Base-by-base conservation (phyloP, 179 eudicot species). In the Gypsophila paniculata region DNA sequence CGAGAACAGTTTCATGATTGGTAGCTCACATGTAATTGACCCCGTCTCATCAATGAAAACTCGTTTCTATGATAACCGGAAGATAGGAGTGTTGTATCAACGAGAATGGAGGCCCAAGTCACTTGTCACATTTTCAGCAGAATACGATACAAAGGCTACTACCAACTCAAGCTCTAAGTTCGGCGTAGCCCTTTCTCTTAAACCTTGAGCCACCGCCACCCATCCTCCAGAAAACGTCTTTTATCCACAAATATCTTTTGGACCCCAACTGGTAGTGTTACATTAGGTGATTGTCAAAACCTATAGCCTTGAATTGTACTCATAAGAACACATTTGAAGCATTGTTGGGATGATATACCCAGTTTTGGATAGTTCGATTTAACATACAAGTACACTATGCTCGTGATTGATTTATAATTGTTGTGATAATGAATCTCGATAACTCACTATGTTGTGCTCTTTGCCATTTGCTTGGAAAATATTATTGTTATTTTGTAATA, bases 61-160 rank as follows among this genome's bases (percentile, higher is more conserved):
- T 13, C 85, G 90, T 72, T 84, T 90, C 70, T 74, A 85, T 4
- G 79, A 83, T 69, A 74, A 85, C 49, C 94, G 96, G 0, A 88
- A 85, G 78, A 78, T 88, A 18, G 91, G 86, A n/a, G 65, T 92
- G 84, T 77, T 88, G 26, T 86, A 85, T 76, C 98, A 92, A 66
- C 80, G 78, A 4, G 91, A 92, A 82, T 92, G 98, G 96, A 85
- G 98, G 82, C 90, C 98, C 1, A 86, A 83, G 74, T 90, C 98
- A 5, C 77, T 75, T 13, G 68, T 85, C 58, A 86, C 92, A 0
- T 42, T 88, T 49, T 90, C 96, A 62, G 88, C 87, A 38, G 94
- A 88, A 81, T 86, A 87, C 52, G 91, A 90, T 77, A 68, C 92
- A 6, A 90, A 87, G 83, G 82, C 81, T 70, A 76, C 83, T 70